A percentile compares a stretch with the other conserved stretches of the same genome.
phyloP scores from a whole-genome alignment of 441 rosid species.

The Geranium incanum region DNA sequence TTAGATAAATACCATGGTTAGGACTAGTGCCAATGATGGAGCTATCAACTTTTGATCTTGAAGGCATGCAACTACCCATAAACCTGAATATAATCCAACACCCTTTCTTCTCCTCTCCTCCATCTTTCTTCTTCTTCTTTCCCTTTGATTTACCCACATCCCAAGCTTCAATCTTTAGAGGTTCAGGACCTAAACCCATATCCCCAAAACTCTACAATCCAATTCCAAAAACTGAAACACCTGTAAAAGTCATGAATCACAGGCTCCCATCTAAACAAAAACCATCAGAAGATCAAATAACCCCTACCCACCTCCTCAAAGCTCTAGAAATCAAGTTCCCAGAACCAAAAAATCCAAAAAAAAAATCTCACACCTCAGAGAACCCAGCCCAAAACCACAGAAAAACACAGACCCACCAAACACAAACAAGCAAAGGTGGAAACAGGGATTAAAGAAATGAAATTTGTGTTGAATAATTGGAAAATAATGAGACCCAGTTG shows the following conservation, averaged over 20 bases:
- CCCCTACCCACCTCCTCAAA: constrained; percentile 17
- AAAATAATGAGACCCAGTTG: constrained; percentile 25
- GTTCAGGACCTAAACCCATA: constrained; percentile 46
- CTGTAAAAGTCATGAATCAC: constrained; percentile 15
- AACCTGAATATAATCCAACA: constrained; percentile 62
- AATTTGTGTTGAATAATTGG: constrained; percentile 17
- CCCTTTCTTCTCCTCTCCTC: constrained; percentile 42
- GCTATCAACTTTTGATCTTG: constrained; percentile 88
- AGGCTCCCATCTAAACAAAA: constrained; percentile 15
- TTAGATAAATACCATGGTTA: constrained; percentile 39
- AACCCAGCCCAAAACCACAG: not conserved
- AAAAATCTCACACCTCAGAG: not conserved
- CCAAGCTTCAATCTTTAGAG: constrained; percentile 39
- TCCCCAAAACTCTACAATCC: constrained; percentile 21
- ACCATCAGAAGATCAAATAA: constrained; percentile 16
- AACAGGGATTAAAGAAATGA: constrained; percentile 14
- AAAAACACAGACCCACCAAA: constrained; percentile 14
- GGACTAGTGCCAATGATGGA: constrained; percentile 59
- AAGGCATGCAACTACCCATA: constrained; percentile 67
- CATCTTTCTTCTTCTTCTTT: constrained; percentile 35
- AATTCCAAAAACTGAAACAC: constrained; percentile 17
- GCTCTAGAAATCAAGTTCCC: not conserved
- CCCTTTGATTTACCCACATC: constrained; percentile 35
- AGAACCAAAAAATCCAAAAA: no score
- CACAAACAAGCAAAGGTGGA: not conserved